These are phyloP conservation scores for Funneliformis mosseae DNA, from an alignment of 192 early-diverging fungal genomes.

Conservation along the genomic window DNA sequence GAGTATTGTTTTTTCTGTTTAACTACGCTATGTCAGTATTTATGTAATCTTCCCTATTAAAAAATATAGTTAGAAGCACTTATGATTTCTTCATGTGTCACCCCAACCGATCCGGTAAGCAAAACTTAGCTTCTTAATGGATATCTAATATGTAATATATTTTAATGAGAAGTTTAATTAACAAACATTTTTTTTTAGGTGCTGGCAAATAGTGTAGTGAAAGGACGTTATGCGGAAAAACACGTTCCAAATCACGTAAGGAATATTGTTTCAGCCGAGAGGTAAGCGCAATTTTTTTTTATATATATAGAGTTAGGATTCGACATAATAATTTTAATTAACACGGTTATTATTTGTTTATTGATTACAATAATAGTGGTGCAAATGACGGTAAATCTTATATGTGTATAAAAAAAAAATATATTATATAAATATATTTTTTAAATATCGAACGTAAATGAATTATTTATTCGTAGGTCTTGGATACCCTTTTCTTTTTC, in stretches of 20 bases:
- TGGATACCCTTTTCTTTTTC: conserved; percentile 78
- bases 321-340: not conserved
- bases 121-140: not conserved
- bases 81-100: conserved; percentile 78
- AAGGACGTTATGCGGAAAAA: conserved; percentile 87
- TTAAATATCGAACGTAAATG: conserved; percentile 62
- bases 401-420: not conserved
- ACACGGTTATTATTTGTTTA: not conserved
- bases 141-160: conserved; percentile 73
- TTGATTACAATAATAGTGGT: conserved; percentile 44
- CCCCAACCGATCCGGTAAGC: conserved; percentile 91
- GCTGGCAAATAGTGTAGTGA: conserved; percentile 87
- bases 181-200: too few species aligned
- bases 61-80: conserved; percentile 63
- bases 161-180: too few species aligned
- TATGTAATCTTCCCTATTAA: conserved; percentile 3
- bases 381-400: conserved; percentile 75
- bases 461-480: conserved; percentile 56
- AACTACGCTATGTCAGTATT: not conserved
- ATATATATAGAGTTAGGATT: not conserved
- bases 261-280: conserved; percentile 72
- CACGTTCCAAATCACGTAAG: conserved; percentile 73
- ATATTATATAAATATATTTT: not conserved
- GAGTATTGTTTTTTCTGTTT: conserved; percentile 35
- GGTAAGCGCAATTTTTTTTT: not conserved